phyloP scores from a whole-genome alignment of 169 alveolate species.

The Plasmodium malariae region DNA sequence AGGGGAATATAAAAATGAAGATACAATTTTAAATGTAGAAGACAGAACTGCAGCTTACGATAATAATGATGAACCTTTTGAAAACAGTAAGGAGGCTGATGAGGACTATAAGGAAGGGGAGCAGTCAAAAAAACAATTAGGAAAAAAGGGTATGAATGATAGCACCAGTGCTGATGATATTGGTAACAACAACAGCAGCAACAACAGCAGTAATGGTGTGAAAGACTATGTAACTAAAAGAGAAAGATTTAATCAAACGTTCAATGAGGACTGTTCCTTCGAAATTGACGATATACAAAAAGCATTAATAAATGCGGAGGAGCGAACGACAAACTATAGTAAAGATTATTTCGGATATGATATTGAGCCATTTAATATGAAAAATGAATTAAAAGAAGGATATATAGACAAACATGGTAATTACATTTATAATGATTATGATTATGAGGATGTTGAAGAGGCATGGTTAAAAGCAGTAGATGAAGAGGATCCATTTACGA shows the following conservation, averaged over 20 bases:
- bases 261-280: slow-evolving; percentile 67
- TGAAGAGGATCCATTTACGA: slow-evolving; percentile 66
- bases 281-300: slow-evolving; percentile 59
- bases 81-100: neutral
- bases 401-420: slow-evolving; percentile 78
- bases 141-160: neutral
- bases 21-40: slow-evolving; percentile 31
- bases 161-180: too few relatives aligned
- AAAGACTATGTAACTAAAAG: neutral
- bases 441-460: slow-evolving; percentile 56
- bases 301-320: slow-evolving; percentile 64
- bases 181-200: too few relatives aligned
- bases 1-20: slow-evolving; percentile 11
- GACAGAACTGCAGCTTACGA: neutral
- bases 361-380: slow-evolving; percentile 82
- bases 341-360: slow-evolving; percentile 72
- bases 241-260: slow-evolving; percentile 59
- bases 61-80: neutral
- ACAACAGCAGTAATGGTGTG: too few relatives aligned
- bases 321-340: slow-evolving; percentile 45
- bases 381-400: slow-evolving; percentile 79
- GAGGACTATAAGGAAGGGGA: neutral
- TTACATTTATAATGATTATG: slow-evolving; percentile 59
- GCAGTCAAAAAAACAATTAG: neutral
- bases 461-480: slow-evolving; percentile 74